Evolutionary conservation across 2,329 filamentous ascomycete species (phyloP).

Genomic region (Thelonectria olida): DNA sequence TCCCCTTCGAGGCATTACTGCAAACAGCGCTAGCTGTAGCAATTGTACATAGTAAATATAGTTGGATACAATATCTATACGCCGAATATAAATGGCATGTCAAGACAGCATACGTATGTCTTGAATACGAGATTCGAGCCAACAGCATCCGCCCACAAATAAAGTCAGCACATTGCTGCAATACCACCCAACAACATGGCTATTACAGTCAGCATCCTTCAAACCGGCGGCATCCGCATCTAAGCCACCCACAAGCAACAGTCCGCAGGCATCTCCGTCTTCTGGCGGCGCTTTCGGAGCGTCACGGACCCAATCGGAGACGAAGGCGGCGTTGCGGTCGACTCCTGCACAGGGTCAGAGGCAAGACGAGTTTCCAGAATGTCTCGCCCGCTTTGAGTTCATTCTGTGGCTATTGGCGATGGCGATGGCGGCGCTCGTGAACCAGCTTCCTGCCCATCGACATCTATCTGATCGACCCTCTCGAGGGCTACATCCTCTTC

Average conservation of each 20-base stretch:
- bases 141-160: neutral
- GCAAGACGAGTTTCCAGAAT: constrained; percentile 27
- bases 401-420: constrained; percentile 7
- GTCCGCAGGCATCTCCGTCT: neutral
- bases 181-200: neutral
- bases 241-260: neutral
- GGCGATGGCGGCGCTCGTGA: neutral
- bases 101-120: too few species aligned
- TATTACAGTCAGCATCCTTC: neutral
- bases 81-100: too few species aligned
- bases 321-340: neutral
- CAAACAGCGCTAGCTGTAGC: too few species aligned
- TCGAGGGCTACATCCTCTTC: neutral
- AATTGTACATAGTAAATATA: too few species aligned
- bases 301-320: too few species aligned
- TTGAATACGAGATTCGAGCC: too few species aligned
- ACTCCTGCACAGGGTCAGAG: constrained; percentile 15
- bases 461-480: neutral
- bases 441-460: neutral
- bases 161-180: neutral
- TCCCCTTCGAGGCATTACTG: too few species aligned
- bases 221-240: neutral
- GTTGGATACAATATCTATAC: too few species aligned
- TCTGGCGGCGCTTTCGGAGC: too few species aligned
- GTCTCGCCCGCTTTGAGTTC: constrained; percentile 17